Evolutionary conservation across 2,329 filamentous ascomycete species (phyloP).

Genomic region (Aureobasidium sp.): DNA sequence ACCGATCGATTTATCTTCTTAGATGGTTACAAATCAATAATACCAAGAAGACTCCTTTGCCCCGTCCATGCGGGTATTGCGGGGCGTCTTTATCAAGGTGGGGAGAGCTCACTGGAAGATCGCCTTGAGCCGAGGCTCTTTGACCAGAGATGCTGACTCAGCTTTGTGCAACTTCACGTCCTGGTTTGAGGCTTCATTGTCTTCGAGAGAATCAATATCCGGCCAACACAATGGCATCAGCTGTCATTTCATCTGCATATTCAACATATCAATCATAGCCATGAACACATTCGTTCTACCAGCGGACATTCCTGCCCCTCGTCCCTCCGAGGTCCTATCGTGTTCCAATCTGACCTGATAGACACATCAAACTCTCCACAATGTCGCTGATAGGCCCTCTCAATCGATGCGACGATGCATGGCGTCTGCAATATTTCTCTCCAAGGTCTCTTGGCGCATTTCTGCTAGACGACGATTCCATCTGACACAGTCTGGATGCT

Average conservation of each 20-base stretch:
- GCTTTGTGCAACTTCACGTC: conserved; percentile 7
- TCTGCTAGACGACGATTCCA: neutral
- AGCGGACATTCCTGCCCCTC: neutral
- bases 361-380: neutral
- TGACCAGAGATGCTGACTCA: neutral
- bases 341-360: neutral
- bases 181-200: conserved; percentile 2
- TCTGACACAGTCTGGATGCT: conserved; percentile 7
- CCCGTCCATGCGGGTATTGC: conserved; percentile 2
- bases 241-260: neutral
- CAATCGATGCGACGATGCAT: neutral
- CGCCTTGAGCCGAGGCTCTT: neutral
- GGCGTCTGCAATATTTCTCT: neutral
- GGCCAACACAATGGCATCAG: neutral
- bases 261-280: neutral
- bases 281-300: neutral
- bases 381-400: neutral
- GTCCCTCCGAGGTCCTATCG: neutral
- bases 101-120: neutral
- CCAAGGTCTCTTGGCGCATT: neutral
- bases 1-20: neutral
- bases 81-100: neutral
- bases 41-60: neutral
- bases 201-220: neutral
- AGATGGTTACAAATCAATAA: conserved; percentile 8